Conservation (phyloP, 352 stramenopile genomes). For the Elongisporangium senticosum region DNA sequence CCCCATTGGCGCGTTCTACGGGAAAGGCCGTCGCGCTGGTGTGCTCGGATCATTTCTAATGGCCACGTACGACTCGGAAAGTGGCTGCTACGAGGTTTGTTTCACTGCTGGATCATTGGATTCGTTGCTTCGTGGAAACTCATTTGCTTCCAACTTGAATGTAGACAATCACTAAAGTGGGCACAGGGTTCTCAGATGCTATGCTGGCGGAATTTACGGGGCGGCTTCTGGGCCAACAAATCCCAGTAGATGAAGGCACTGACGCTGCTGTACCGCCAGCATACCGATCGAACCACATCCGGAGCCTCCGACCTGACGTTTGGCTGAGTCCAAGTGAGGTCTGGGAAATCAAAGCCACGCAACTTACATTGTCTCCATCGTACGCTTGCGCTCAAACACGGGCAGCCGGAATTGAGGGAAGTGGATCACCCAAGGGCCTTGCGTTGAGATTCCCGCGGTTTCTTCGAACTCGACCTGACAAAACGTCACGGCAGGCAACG, state of each 20-base stretch:
- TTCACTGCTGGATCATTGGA: background rate
- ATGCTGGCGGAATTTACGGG: constrained; percentile 70
- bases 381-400: constrained; percentile 87
- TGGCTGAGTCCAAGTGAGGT: constrained; percentile 94
- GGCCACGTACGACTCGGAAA: constrained; percentile 92
- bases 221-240: constrained; percentile 32
- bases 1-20: constrained; percentile 97
- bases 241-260: constrained; percentile 24
- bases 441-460: constrained; percentile 99
- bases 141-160: constrained; percentile 1
- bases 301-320: constrained; percentile 79
- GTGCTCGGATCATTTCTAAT: constrained; percentile 98
- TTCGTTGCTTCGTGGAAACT: background rate
- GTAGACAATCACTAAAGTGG: constrained; percentile 87
- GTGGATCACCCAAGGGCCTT: constrained; percentile 71
- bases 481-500: constrained; percentile 93
- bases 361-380: constrained; percentile 94
- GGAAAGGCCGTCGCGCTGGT: constrained; percentile 92
- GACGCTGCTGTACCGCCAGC: constrained; percentile 46
- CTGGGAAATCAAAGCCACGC: constrained; percentile 98
- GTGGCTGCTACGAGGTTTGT: constrained; percentile 91
- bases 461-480: constrained; percentile 94
- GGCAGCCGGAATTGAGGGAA: background rate
- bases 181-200: constrained; percentile 98
- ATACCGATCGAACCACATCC: constrained; percentile 36